Evolutionary conservation across 768 basidiomycete genomes (phyloP), one percentile per base, ranked within the genome.

Genomic region (Trametes sanguinea): DNA sequence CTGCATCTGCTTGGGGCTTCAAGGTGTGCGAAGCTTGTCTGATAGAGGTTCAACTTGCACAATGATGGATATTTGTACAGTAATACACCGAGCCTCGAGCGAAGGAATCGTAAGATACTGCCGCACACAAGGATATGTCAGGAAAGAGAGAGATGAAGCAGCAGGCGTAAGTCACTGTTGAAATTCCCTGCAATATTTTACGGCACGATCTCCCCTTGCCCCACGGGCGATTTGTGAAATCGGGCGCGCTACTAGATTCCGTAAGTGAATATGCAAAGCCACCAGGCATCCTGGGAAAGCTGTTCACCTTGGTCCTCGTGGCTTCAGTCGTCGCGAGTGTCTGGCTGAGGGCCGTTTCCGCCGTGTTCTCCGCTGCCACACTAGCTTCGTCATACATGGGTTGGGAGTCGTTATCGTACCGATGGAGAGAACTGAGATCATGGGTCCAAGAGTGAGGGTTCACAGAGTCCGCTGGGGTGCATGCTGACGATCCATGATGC

Each of bases 141-240:
- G 35, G 35, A 10, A 37, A 37, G 6, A 37, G 35, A 37, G 35
- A 37, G 35, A 5, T 10, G 43, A 5, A 44, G 9, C 45, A 29
- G 22, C 17, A 45, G 16, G 33, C 37, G 45, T 43, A 27, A 54
- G 10, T 11, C 16, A 16, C 29, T 37, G 51, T 53, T n/a, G 42
- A 10, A 13, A 17, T 55, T 47, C 57, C 57, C 17, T 32, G 43
- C 54, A 44, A 62, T 22, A 53, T 39, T 33, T 39, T 51, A 56
- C 35, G 35, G 45, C 22, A 33, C 51, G 10, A n/a, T 61, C 60
- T 56, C 51, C 60, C 60, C 64, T 61, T 65, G 57, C 64, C 64
- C 60, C 60, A 32, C 60, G 54, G 64, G 60, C 55, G 64, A 61
- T 55, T 40, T 61, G 52, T 46, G 48, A 47, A 56, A 65, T 60